These are phyloP conservation scores for Poa pratensis DNA, from an alignment of 176 grass and related monocot genomes.

Conservation along the genomic window DNA sequence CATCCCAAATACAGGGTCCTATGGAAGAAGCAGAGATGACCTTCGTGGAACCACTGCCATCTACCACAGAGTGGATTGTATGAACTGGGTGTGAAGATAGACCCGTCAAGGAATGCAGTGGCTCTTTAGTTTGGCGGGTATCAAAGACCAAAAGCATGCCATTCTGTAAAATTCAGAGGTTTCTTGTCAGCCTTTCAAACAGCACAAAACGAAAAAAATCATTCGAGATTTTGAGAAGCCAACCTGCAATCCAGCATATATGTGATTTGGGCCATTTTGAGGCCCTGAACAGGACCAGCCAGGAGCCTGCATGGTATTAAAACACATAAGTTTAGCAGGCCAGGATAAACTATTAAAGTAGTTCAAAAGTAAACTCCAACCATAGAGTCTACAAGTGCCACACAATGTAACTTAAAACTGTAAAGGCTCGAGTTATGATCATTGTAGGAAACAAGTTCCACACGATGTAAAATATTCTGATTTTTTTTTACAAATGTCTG, in stretches of 20 bases:
- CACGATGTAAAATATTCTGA: background rate
- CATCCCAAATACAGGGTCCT: slow-evolving; percentile 80
- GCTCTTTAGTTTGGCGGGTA: slow-evolving; percentile 76
- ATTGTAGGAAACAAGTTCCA: background rate
- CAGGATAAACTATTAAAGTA: slow-evolving; percentile 20
- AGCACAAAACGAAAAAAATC: slow-evolving; percentile 11
- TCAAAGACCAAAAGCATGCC: slow-evolving; percentile 94
- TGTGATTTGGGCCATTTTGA: slow-evolving; percentile 49
- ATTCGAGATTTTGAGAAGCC: slow-evolving; percentile 22
- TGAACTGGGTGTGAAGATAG: slow-evolving; percentile 72
- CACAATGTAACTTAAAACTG: background rate
- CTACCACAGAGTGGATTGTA: slow-evolving; percentile 61
- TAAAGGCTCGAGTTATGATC: background rate
- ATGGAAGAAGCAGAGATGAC: slow-evolving; percentile 77
- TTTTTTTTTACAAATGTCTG: background rate
- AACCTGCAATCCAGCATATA: slow-evolving; percentile 94
- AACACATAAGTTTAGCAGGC: slow-evolving; percentile 36
- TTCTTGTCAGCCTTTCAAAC: slow-evolving; percentile 49
- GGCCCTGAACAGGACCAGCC: slow-evolving; percentile 82
- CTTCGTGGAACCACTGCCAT: slow-evolving; percentile 53
- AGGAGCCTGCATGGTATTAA: slow-evolving; percentile 67
- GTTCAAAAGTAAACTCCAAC: slow-evolving; percentile 14
- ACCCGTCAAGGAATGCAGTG: slow-evolving; percentile 60
- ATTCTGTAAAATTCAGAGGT: slow-evolving; percentile 62
- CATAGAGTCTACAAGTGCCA: background rate